Percentiles rank a stretch among this genome's conserved stretches.
Conservation (phyloP, 345 rosid species). For the Fremontodendron californicum region DNA sequence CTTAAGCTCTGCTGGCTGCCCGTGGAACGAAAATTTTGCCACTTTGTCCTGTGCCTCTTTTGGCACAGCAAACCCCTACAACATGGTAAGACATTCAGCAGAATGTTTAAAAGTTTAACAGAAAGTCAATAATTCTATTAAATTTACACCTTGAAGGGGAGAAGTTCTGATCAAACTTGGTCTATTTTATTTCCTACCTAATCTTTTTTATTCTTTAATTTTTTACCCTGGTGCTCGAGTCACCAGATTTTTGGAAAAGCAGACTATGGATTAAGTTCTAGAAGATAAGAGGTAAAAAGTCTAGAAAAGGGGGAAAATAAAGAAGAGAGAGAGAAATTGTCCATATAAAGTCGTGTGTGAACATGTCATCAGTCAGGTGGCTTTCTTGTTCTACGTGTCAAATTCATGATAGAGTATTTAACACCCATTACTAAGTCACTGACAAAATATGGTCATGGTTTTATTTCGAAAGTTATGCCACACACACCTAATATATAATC, state of each 20-base stretch:
- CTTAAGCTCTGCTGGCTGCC: constrained; percentile 83
- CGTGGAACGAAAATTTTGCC: constrained; percentile 76
- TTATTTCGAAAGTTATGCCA: neutral
- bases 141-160: neutral
- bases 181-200: neutral
- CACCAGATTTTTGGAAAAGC: neutral
- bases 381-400: neutral
- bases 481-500: neutral
- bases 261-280: neutral
- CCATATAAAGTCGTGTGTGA: neutral
- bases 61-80: constrained; percentile 89
- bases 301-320: neutral
- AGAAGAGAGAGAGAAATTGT: neutral
- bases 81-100: constrained; percentile 8
- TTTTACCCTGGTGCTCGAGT: neutral
- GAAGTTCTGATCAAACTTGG: neutral
- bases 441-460: neutral
- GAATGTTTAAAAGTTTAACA: neutral
- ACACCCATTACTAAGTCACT: neutral
- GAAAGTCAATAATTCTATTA: neutral
- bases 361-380: neutral
- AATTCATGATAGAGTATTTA: neutral
- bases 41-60: constrained; percentile 80
- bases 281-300: neutral
- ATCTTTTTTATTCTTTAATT: neutral